phyloP scores from a whole-genome alignment of 164 flowering plant species.

The Amborella trichopoda region DNA sequence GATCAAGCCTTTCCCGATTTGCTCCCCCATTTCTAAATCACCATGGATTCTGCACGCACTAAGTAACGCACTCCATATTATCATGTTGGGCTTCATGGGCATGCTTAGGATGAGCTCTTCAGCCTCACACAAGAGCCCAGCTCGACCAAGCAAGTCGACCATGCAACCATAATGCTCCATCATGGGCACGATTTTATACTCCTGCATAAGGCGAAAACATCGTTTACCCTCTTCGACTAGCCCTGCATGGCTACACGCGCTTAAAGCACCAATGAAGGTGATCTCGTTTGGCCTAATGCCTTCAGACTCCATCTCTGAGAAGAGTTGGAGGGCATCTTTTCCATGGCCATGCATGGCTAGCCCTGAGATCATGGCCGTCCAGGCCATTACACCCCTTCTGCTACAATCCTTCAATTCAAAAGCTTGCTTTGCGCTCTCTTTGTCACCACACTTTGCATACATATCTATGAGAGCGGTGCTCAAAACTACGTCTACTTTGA shows the following conservation, averaged over 20 bases:
- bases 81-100: conserved; percentile 69
- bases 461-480: conserved; percentile 28
- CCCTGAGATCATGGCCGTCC: conserved; percentile 44
- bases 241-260: conserved; percentile 33
- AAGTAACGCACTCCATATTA: conserved; percentile 80
- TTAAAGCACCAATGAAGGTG: conserved; percentile 18
- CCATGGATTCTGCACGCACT: too few species aligned
- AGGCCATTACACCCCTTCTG: conserved; percentile 20
- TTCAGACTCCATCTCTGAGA: conserved; percentile 31
- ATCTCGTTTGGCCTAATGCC: conserved; percentile 26
- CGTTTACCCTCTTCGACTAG: conserved; percentile 21
- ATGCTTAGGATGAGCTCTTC: conserved; percentile 40
- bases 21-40: too few species aligned
- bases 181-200: conserved; percentile 44
- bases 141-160: conserved; percentile 64
- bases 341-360: conserved; percentile 68
- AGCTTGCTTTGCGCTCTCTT: conserved; percentile 11
- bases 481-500: conserved; percentile 18
- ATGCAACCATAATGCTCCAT: conserved; percentile 80
- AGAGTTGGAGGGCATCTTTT: conserved; percentile 33
- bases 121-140: conserved; percentile 51
- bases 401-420: conserved; percentile 17
- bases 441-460: conserved; percentile 29
- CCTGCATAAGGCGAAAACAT: conserved; percentile 16
- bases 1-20: too few species aligned